A percentile compares a stretch with the other conserved stretches of the same genome.
Evolutionary conservation across 805 yeast genomes (phyloP).

Genomic region (Cyberlindnera maritima): DNA sequence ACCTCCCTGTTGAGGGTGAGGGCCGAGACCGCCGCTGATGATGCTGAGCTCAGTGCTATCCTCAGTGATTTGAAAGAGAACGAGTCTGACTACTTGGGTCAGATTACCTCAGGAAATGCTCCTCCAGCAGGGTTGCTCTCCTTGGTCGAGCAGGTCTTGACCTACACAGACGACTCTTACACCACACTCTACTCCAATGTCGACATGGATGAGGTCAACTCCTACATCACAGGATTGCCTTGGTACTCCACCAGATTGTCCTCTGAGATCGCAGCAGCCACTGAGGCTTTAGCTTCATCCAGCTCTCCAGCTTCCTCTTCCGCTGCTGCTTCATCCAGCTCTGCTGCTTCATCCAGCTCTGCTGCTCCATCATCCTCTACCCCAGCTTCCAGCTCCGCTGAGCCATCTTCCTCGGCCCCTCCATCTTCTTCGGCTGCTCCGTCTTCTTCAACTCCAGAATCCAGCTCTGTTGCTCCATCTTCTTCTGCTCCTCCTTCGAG

Average conservation of each 20-base stretch:
- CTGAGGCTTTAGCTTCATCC: slow-evolving; percentile 6
- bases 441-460: background rate
- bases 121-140: slow-evolving; percentile 30
- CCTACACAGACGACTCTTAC: slow-evolving; percentile 34
- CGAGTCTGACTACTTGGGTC: slow-evolving; percentile 19
- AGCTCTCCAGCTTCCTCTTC: background rate
- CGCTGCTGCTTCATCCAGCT: background rate
- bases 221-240: slow-evolving; percentile 31
- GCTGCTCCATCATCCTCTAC: slow-evolving; percentile 15
- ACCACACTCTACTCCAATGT: slow-evolving; percentile 30
- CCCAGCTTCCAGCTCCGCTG: background rate
- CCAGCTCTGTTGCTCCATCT: slow-evolving; percentile 17
- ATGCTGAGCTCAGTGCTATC: slow-evolving; percentile 7
- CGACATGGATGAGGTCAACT: slow-evolving; percentile 25
- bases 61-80: slow-evolving; percentile 19
- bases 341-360: slow-evolving; percentile 3
- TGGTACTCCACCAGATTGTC: slow-evolving; percentile 29
- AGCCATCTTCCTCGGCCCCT: background rate
- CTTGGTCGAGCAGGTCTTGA: slow-evolving; percentile 27
- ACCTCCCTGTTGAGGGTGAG: background rate
- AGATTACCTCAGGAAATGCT: slow-evolving; percentile 19
- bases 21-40: background rate
- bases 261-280: slow-evolving; percentile 15
- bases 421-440: background rate
- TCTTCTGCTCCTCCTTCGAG: slow-evolving; percentile 28